Evolutionary conservation across 495 filamentous ascomycete species (phyloP), one percentile per base, ranked within the genome.

Genomic region (Annulohypoxylon stygium): DNA sequence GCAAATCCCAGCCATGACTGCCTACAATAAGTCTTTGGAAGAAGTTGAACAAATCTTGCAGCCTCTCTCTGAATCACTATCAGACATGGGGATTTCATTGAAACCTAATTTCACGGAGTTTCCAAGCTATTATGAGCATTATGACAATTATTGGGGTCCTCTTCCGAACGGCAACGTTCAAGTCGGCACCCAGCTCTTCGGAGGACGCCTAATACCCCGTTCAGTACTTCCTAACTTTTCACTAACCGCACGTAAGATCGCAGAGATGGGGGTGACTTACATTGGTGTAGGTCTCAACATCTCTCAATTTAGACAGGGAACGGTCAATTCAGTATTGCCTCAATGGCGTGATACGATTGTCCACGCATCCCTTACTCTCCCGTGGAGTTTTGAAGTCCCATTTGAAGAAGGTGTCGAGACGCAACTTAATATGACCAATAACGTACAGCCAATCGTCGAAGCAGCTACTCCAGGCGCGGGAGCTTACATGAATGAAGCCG

Each of bases 281-380:
- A 84, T 74, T 61, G 77, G 78, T 45, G 71, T 79, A 3, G 78
- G 70, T 14, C 41, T 65, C 18, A 76, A 81, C 62, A 74, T 80
- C 4, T 65, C 82, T 55, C 80, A 80, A 2, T 83, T 87, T 0
- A 74, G 78, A 3, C 79, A 80, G 5, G 81, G 83, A 41, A 78
- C 82, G 9, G 64, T 79, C 61, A 89, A 89, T 71, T 78, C 88
- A 0, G 86, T 91, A 1, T 78, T 87, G 4, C 88, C 88, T 4
- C 86, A 86, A 4, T 90, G 88, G 88, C 83, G 90, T n/a, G 80
- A 88, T 2, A 74, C 88, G 0, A 67, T 88, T 26, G 81, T 88
- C 50, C 67, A 73, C 10, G 61, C 62, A 3, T 51, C 70, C 5
- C 66, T 69, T 36, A 80, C 65, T 26, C 59, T 72, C 9, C 66